Evolutionary conservation across 108 stramenopile species (phyloP), one percentile per base, ranked within the genome.

Genomic region (Conticribra guillardii): DNA sequence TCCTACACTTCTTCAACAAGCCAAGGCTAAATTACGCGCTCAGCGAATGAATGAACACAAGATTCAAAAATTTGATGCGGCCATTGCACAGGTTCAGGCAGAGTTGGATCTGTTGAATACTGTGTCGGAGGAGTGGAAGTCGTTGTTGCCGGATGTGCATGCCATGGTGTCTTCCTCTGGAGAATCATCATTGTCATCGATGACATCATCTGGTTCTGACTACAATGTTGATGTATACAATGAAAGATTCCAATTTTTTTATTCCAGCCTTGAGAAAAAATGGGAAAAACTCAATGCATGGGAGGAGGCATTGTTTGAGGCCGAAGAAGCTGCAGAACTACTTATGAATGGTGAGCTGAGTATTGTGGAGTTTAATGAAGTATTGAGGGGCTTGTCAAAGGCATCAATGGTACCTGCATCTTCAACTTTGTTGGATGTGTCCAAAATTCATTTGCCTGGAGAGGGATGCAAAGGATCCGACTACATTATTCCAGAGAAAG

Each of bases 391-490:
- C 11, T 46, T 77, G 30, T 69, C 68, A 0, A 48, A 51, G 17
- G 54, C 41, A 17, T 77, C 76, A 9, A 49, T 65, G 65, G 46
- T 77, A 8, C 30, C 44, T 14, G 14, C 34, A 11, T 44, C 67
- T n/a, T 60, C 69, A 16, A 65, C 47, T 34, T n/a, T 60, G 21
- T 51, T 77, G 45, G 76, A 77, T 55, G 21, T n/a, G 17, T 21
- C 45, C 23, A 37, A 67, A 8, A 52, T 70, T 26, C 26, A 33
- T 23, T 31, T 79, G 33, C 78, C 78, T 7, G 78, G 78, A 17
- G 78, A 79, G 55, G 62, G 46, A 24, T 79, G 78, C 28, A 49
- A 45, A 17, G 73, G 67, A n/a, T 45, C 46, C 52, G 73, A 79
- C 44, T 79, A 74, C 45, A 54, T 30, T 28, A 31, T 37, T n/a